Base-by-base conservation (phyloP, 169 alveolate species). In the Pseudocohnilembus persalinus region DNA sequence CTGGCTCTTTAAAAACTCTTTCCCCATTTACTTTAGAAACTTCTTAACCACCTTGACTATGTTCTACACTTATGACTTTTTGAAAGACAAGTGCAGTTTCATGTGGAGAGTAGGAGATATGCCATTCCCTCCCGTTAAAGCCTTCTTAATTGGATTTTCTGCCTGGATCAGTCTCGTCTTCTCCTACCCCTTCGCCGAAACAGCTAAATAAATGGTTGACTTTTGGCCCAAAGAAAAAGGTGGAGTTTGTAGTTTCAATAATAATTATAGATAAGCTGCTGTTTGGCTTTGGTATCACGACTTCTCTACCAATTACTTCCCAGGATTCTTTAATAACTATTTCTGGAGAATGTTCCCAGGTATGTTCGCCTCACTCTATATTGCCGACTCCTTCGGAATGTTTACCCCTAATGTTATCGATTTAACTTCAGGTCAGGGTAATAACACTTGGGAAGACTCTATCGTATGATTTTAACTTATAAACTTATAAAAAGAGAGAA, bases 171-270 rank as follows among this genome's bases (percentile, higher is more conserved):
- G 93, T n/a, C 78, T 87, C n/a, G 0, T 81, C n/a, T 29, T 87
- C 28, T 74, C 90, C 29, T 92, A 92, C 29, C 93, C 95, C 24
- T 49, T 84, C 34, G 73, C 77, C 65, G 76, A 74, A 72, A 77
- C 81, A 27, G 49, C 90, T 1, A 85, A 91, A 81, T 91, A 89
- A 75, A 89, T 92, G 93, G 93, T 92, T 79, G 95, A 92, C 33
- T 29, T 89, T 28, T 92, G 95, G 95, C 95, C 95, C 31, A 90
- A 90, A 77, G 89, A 83, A 33, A 31, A 82, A 28, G 93, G 93
- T 76, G 95, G 91, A 15, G 91, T 84, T 31, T 89, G 93, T 85
- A 88, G 93, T 30, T 92, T 87, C 85, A 83, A 84, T 65, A 83
- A 83, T 31, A 88, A 88, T 74, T 92, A 92, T 76, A 83, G 91